These are phyloP conservation scores for Vicia sativa DNA, from an alignment of 306 rosid genomes.

Conservation along the genomic window DNA sequence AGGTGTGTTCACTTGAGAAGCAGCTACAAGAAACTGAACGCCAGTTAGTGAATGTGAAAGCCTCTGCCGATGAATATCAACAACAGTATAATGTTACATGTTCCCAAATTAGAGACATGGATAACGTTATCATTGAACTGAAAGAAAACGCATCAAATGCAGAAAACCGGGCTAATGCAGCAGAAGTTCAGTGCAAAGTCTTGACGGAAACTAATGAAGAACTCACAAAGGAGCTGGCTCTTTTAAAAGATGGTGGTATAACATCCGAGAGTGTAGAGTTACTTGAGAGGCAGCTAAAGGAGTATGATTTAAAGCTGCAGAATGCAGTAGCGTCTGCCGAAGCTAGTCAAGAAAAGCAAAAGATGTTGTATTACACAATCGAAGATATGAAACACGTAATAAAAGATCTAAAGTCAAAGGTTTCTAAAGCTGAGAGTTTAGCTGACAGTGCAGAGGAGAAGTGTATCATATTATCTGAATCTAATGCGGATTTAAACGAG, in stretches of 20 bases:
- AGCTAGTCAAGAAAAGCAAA: slow-evolving; percentile 86
- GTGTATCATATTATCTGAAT: slow-evolving; percentile 70
- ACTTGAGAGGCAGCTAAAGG: slow-evolving; percentile 63
- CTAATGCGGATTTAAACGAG: slow-evolving; percentile 66
- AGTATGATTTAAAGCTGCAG: slow-evolving; percentile 60
- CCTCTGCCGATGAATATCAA: slow-evolving; percentile 51
- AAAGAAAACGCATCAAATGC: slow-evolving; percentile 47
- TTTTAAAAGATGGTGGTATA: slow-evolving; percentile 43
- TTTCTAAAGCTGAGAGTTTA: slow-evolving; percentile 68
- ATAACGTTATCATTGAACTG: slow-evolving; percentile 42
- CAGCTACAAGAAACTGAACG: slow-evolving; percentile 57
- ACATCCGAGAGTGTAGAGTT: slow-evolving; percentile 49
- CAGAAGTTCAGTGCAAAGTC: slow-evolving; percentile 48
- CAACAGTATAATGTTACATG: slow-evolving; percentile 39
- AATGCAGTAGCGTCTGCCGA: slow-evolving; percentile 80
- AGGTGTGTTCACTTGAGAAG: slow-evolving; percentile 56
- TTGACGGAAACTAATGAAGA: slow-evolving; percentile 46
- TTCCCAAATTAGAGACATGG: slow-evolving; percentile 47
- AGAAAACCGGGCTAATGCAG: slow-evolving; percentile 52
- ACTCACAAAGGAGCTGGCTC: slow-evolving; percentile 51
- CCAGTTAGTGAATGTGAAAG: slow-evolving; percentile 49
- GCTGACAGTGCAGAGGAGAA: slow-evolving; percentile 79
- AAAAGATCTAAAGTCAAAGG: slow-evolving; percentile 69
- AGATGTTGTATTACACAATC: slow-evolving; percentile 63
- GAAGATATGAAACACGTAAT: slow-evolving; percentile 81